Evolutionary conservation across 768 basidiomycete genomes (phyloP).

Genomic region (Termitomyces sp.): DNA sequence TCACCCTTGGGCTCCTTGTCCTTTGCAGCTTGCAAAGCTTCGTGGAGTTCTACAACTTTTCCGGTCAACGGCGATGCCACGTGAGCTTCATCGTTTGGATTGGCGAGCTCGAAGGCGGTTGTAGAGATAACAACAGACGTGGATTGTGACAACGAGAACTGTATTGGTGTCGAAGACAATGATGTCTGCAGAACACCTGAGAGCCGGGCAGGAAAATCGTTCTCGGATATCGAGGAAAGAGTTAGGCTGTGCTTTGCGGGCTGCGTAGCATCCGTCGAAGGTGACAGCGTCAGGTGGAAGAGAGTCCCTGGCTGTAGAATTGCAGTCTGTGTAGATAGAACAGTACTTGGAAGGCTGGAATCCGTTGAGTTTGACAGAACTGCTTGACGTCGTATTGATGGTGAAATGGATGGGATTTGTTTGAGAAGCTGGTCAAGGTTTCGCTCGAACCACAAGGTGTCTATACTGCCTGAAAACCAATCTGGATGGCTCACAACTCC

Average conservation of each 20-base stretch:
- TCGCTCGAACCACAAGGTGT: constrained; percentile 38
- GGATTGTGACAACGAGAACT: constrained; percentile 33
- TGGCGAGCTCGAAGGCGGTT: constrained; percentile 32
- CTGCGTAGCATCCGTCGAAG: constrained; percentile 1
- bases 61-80: constrained; percentile 34
- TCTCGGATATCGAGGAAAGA: constrained; percentile 31
- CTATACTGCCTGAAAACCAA: constrained; percentile 29
- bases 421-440: constrained; percentile 23
- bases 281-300: constrained; percentile 31
- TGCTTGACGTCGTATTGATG: background rate
- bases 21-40: constrained; percentile 21
- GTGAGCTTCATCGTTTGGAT: constrained; percentile 31
- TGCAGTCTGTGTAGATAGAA: background rate
- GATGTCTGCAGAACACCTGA: constrained; percentile 35
- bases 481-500: constrained; percentile 32
- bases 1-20: background rate
- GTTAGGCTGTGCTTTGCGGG: constrained; percentile 30
- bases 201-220: constrained; percentile 34
- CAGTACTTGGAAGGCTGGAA: background rate
- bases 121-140: constrained; percentile 26
- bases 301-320: constrained; percentile 35
- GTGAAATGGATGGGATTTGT: constrained; percentile 16
- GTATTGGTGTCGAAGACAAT: constrained; percentile 26
- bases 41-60: constrained; percentile 36
- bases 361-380: background rate